Evolutionary conservation across 306 rosid species (phyloP), one percentile per base, ranked within the genome.

Genomic region (Prunus fruticosa): DNA sequence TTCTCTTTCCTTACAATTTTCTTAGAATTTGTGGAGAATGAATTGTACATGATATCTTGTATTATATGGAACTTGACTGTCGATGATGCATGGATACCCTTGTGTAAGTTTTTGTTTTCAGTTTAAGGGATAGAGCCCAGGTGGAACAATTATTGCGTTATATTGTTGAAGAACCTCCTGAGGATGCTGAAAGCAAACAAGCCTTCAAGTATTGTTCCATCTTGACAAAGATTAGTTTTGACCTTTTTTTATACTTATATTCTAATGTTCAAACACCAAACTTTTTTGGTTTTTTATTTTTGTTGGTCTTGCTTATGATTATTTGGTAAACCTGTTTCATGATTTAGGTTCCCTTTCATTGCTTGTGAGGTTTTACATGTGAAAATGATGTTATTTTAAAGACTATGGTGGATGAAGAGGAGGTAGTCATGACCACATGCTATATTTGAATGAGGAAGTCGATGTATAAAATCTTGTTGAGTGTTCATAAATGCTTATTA

Each of bases 301-400:
- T n/a, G n/a, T 38, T 32, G 7, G 45, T 27, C 73, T 73, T 56
- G 70, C 77, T 78, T 76, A 78, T 85, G 66, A 79, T 80, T 74
- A 30, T 52, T 32, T 53, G 57, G 50, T 53, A 62, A 80, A 23
- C 25, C 64, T 71, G 43, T 81, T 73, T 72, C 79, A 64, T 73
- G 75, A 74, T 64, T 22, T 80, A 96, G 99, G 97, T 93, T 92
- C 83, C 99, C 99, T 8, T 96, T 92, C 88, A 92, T 96, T 80
- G 87, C 98, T 56, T 92, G 99, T 72, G 99, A 96, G 88, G 85
- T 96, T 79, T 96, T 79, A 91, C 98, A 27, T 96, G 99, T 84
- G 99, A 96, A 87, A 93, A 92, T 82, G 99, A 96, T 78, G 99
- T 91, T 81, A 96, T 96, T 81, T 85, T 96, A 86, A 96, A 96